phyloP scores from a whole-genome alignment of 2,329 filamentous ascomycete genomes.

The Penicillium sp. region DNA sequence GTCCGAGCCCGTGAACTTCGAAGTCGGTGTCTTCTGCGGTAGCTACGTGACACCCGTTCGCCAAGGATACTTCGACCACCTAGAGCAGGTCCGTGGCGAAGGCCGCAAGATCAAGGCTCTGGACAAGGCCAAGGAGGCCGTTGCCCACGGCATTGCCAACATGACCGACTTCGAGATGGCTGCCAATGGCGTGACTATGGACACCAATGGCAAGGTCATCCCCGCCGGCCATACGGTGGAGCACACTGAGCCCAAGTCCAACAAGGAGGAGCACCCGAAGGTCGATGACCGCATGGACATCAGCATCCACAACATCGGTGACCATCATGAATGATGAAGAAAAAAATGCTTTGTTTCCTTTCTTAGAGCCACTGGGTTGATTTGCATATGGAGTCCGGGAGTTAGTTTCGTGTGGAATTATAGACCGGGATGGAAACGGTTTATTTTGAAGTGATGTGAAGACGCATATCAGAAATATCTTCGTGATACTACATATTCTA shows the following conservation, averaged over 20 bases:
- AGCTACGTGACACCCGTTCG: conserved; percentile 79
- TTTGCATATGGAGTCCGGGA: conserved; percentile 26
- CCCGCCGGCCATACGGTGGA: conserved; percentile 37
- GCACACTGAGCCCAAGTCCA: neutral
- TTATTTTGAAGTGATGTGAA: conserved; percentile 12
- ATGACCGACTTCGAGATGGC: conserved; percentile 62
- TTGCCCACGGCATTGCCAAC: conserved; percentile 61
- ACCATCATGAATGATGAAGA: conserved; percentile 38
- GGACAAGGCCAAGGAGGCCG: conserved; percentile 63
- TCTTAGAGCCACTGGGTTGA: neutral
- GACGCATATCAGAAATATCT: conserved; percentile 7
- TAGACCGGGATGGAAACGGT: conserved; percentile 4
- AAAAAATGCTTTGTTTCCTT: conserved; percentile 11
- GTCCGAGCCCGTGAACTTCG: conserved; percentile 64
- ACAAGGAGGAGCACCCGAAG: conserved; percentile 36
- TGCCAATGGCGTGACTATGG: conserved; percentile 59
- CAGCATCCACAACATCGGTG: conserved; percentile 58
- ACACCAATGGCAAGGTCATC: conserved; percentile 56
- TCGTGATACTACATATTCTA: neutral
- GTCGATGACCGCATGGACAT: conserved; percentile 58
- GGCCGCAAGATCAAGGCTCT: conserved; percentile 66
- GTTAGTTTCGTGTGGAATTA: conserved; percentile 19
- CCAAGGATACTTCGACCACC: conserved; percentile 76
- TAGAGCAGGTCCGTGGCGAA: conserved; percentile 69
- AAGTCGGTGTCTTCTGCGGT: conserved; percentile 89